Evolutionary conservation across 352 stramenopile species (phyloP).

Genomic region (Globisporangium sylvaticum): DNA sequence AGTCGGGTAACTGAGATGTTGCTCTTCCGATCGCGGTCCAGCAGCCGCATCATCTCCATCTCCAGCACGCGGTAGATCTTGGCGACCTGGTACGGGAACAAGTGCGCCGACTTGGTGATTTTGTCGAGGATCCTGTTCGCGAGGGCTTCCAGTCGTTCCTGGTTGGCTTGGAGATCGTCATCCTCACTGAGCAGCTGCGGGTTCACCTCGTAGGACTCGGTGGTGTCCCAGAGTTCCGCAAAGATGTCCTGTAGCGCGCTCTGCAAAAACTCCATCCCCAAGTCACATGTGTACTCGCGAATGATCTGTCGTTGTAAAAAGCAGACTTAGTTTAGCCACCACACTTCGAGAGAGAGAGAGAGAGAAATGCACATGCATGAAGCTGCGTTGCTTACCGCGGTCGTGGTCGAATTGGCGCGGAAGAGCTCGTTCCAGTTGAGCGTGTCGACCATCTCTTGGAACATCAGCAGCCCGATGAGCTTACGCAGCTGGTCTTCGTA

Average conservation of each 20-base stretch:
- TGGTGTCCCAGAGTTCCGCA: slow-evolving; percentile 40
- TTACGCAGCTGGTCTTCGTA: slow-evolving; percentile 74
- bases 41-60: slow-evolving; percentile 63
- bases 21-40: slow-evolving; percentile 55
- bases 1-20: slow-evolving; percentile 44
- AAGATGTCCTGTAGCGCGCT: slow-evolving; percentile 49
- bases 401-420: slow-evolving; percentile 71
- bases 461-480: slow-evolving; percentile 65
- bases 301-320: slow-evolving; percentile 32
- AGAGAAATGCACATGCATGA: neutral
- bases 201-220: slow-evolving; percentile 65
- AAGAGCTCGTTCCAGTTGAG: slow-evolving; percentile 84
- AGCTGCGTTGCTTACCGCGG: slow-evolving; percentile 29
- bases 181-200: slow-evolving; percentile 34
- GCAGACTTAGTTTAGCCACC: neutral
- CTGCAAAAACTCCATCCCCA: slow-evolving; percentile 65
- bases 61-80: slow-evolving; percentile 77
- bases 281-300: slow-evolving; percentile 72
- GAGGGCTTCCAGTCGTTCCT: slow-evolving; percentile 44
- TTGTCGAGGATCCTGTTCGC: slow-evolving; percentile 44
- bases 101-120: slow-evolving; percentile 39
- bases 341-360: neutral
- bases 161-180: slow-evolving; percentile 49
- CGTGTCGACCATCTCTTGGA: slow-evolving; percentile 74
- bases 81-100: slow-evolving; percentile 75